Conservation (phyloP, 306 rosid genomes). For the Argentina anserina region DNA sequence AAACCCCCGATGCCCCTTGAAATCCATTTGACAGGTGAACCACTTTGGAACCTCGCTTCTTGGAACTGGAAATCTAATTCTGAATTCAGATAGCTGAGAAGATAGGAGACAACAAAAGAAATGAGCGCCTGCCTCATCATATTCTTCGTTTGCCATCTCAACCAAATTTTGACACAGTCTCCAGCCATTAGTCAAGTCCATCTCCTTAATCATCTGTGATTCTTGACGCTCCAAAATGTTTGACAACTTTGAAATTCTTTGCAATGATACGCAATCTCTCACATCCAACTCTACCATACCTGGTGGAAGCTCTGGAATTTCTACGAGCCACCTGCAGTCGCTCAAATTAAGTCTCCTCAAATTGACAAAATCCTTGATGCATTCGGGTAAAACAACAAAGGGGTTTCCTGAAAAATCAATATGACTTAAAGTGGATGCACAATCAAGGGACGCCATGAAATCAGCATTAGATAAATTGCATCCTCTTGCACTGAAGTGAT, state of each 20-base stretch:
- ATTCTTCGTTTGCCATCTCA: background rate
- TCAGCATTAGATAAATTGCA: background rate
- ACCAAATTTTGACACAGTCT: background rate
- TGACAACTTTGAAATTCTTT: background rate
- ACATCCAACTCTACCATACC: background rate
- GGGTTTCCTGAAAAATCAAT: background rate
- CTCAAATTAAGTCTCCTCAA: rapidly evolving
- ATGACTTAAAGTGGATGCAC: background rate
- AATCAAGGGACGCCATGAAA: background rate
- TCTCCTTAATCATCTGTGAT: background rate
- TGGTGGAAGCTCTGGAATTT: conserved; percentile 2
- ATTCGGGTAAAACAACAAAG: background rate
- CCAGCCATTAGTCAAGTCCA: background rate
- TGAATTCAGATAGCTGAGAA: rapidly evolving
- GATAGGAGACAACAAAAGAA: background rate
- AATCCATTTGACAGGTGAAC: background rate
- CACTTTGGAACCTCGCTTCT: background rate
- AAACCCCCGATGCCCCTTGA: background rate
- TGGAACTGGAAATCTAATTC: background rate
- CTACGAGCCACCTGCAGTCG: background rate
- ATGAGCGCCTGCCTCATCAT: background rate
- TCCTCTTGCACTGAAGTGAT: background rate
- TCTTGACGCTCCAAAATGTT: background rate
- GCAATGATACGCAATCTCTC: background rate
- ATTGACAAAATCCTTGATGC: background rate